Evolutionary conservation across 176 grass and related monocot species (phyloP), one percentile per base, ranked within the genome.

Genomic region (Raddia distichophylla): DNA sequence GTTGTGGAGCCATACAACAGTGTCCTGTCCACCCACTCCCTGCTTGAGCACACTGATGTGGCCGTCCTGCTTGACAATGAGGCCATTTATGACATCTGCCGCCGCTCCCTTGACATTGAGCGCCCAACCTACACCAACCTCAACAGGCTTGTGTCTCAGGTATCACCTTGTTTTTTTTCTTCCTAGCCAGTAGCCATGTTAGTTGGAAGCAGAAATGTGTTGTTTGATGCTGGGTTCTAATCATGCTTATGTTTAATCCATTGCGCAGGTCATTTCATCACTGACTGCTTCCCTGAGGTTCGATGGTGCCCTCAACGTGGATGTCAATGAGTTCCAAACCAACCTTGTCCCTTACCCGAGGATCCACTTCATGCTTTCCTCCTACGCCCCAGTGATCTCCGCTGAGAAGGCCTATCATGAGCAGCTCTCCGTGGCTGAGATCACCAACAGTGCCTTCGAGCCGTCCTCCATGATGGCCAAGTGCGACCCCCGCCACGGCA

Each of bases 1-100:
- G 87, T 89, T 34, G 87, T 89, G 60, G 87, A 89, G 60, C 87
- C 87, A 67, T 89, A 89, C 87, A 89, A 89, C 87, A 89, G 87
- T 77, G 87, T 89, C 7, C 83, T 89, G 58, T 89, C 87, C 72
- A 89, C 87, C 15, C 87, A 89, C 83, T 89, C 87, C 2, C 87
- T 89, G 7, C 78, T 89, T 0, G 87, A 89, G 83, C 87, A 89
- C 72, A 89, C 87, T 18, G 87, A 89, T 46, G 87, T 89, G 0
- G 78, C 87, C 13, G 33, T 89, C 1, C 83, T 89, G 2, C 87
- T 89, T 0, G 87, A 89, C 19, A 89, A 89, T 0, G 87, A 89
- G 73, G 87, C 87, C 33, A 89, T 89, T 65, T 89, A 89, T 3
- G 87, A 89, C 43, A 89, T 89, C 32, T 89, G 87, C 78, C 87